Evolutionary conservation across 176 grass and related monocot genomes (phyloP).

Genomic region (Pharus latifolius): DNA sequence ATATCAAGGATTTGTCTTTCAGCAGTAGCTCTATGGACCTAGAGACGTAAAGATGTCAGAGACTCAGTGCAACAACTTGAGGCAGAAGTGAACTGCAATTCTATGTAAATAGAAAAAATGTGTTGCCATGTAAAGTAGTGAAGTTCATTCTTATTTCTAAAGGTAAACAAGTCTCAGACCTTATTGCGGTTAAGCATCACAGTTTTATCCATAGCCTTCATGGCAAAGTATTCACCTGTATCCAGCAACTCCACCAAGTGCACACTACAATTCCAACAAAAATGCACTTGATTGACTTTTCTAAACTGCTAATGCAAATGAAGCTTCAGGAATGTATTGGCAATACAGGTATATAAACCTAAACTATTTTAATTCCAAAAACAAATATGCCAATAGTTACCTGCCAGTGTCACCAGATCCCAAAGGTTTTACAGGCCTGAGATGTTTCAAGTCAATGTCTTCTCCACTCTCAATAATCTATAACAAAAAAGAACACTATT

Average conservation of each 20-base stretch:
- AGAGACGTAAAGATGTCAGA: slow-evolving; percentile 14
- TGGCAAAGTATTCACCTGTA: slow-evolving; percentile 76
- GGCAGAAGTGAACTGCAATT: neutral
- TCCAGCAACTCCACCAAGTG: slow-evolving; percentile 81
- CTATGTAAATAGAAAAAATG: neutral
- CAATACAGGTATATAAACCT: neutral
- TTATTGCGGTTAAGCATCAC: slow-evolving; percentile 93
- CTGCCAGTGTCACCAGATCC: slow-evolving; percentile 90
- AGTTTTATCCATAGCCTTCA: slow-evolving; percentile 96
- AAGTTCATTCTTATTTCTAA: neutral
- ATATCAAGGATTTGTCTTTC: slow-evolving; percentile 90
- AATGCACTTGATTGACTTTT: slow-evolving; percentile 1
- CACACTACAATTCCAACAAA: slow-evolving; percentile 48
- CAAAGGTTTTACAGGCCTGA: slow-evolving; percentile 80
- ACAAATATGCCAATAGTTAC: slow-evolving; percentile 24
- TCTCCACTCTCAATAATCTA: slow-evolving; percentile 68
- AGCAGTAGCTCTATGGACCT: slow-evolving; percentile 88
- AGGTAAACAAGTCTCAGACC: slow-evolving; percentile 25
- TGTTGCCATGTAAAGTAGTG: neutral
- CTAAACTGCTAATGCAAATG: neutral
- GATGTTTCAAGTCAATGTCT: slow-evolving; percentile 79
- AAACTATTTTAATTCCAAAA: neutral
- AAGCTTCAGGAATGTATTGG: neutral
- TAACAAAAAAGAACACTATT: slow-evolving; percentile 26
- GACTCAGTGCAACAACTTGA: neutral